Conservation (phyloP, 208 protist genomes). For the Wallacemonas sp. region DNA sequence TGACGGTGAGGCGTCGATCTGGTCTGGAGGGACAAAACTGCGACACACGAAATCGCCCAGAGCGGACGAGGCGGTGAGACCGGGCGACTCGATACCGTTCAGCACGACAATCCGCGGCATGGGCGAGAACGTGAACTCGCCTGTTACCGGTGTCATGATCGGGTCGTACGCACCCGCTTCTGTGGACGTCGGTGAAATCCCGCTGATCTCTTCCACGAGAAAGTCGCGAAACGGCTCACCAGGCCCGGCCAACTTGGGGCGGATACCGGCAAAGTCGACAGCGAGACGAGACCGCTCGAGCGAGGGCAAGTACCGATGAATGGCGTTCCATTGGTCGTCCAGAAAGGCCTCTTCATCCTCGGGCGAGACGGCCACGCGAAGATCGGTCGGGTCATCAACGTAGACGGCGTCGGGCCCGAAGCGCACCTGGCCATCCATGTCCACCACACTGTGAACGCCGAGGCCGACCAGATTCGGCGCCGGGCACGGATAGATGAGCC, state of each 20-base stretch:
- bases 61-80: conserved; percentile 36
- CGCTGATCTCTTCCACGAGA: conserved; percentile 38
- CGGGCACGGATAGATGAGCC: conserved; percentile 43
- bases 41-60: conserved; percentile 39
- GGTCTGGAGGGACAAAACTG: conserved; percentile 16
- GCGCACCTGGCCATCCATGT: conserved; percentile 35
- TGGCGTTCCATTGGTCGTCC: conserved; percentile 25
- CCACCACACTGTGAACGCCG: conserved; percentile 46
- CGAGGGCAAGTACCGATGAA: conserved; percentile 31
- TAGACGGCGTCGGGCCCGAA: conserved; percentile 40
- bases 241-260: conserved; percentile 33
- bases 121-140: background rate
- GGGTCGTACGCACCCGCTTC: background rate
- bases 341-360: conserved; percentile 32
- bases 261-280: conserved; percentile 38
- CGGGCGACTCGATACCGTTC: conserved; percentile 49
- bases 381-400: conserved; percentile 25
- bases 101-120: conserved; percentile 24
- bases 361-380: conserved; percentile 5
- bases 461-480: conserved; percentile 32
- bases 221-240: conserved; percentile 48
- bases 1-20: conserved; percentile 6
- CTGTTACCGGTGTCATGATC: background rate
- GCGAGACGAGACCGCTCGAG: conserved; percentile 27
- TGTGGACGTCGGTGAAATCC: background rate